phyloP scores from a whole-genome alignment of 2,329 filamentous ascomycete genomes.

The Didymellaceae sp. region DNA sequence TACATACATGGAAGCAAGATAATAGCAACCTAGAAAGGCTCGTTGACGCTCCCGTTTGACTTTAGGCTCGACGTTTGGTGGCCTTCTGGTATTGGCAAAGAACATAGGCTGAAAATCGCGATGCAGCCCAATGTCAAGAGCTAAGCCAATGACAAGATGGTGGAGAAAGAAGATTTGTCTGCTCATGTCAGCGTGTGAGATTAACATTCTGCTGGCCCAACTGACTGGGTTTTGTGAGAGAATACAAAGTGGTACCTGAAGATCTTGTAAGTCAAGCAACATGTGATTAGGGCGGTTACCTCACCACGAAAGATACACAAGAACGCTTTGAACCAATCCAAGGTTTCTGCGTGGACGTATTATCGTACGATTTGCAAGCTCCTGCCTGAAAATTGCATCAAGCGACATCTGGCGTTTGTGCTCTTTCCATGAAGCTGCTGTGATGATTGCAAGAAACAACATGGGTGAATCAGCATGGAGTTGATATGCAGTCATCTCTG shows the following conservation, averaged over 20 bases:
- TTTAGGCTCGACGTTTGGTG: constrained; percentile 15
- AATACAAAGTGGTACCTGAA: constrained; percentile 45
- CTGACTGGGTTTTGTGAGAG: constrained; percentile 45
- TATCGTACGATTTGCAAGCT: constrained; percentile 44
- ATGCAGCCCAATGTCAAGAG: constrained; percentile 42
- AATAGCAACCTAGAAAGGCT: constrained; percentile 44
- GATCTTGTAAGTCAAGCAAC: constrained; percentile 1
- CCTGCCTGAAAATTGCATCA: constrained; percentile 35
- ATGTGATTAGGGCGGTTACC: background rate
- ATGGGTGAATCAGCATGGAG: constrained; percentile 38
- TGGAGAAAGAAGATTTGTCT: constrained; percentile 38
- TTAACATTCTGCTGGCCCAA: background rate
- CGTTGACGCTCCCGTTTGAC: constrained; percentile 38
- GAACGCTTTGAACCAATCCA: constrained; percentile 41
- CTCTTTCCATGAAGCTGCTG: constrained; percentile 37
- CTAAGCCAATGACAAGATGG: constrained; percentile 39
- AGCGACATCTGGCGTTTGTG: constrained; percentile 35
- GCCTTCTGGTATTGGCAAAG: constrained; percentile 7
- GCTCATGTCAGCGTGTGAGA: background rate
- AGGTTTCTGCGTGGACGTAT: constrained; percentile 36
- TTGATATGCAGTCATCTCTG: constrained; percentile 20
- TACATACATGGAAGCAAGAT: constrained; percentile 40
- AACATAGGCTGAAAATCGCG: constrained; percentile 25
- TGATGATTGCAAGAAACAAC: constrained; percentile 41
- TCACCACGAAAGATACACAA: constrained; percentile 45